A percentile compares a stretch with the other conserved stretches of the same genome.
Evolutionary conservation across 495 filamentous ascomycete species (phyloP).

Genomic region (Talaromyces borbonicus): DNA sequence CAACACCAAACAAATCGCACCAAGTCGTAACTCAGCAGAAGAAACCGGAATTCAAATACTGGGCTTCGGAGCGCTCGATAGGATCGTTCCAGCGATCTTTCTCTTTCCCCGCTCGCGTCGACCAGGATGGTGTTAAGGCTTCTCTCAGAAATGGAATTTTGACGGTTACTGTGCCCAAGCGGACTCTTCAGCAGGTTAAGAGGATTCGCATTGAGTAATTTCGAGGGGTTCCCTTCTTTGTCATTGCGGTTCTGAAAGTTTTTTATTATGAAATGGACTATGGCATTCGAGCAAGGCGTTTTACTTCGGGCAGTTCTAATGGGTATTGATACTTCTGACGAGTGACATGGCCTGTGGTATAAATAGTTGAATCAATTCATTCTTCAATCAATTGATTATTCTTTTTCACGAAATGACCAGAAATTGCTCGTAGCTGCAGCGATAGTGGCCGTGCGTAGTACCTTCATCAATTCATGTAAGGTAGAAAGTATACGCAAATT

Average conservation of each 20-base stretch:
- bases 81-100: constrained; percentile 76
- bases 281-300: too few species aligned
- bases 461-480: neutral
- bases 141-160: constrained; percentile 67
- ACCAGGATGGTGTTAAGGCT: constrained; percentile 70
- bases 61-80: constrained; percentile 69
- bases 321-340: too few species aligned
- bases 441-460: too few species aligned
- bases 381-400: too few species aligned
- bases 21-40: constrained; percentile 11
- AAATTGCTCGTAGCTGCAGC: too few species aligned
- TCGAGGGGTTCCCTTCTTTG: too few species aligned
- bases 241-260: too few species aligned
- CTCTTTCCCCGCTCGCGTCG: constrained; percentile 61
- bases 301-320: too few species aligned
- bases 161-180: constrained; percentile 67
- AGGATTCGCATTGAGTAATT: constrained; percentile 49
- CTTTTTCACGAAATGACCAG: too few species aligned
- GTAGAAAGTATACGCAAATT: neutral
- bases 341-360: too few species aligned
- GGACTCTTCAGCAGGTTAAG: constrained; percentile 39
- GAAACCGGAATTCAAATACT: constrained; percentile 55
- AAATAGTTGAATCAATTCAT: too few species aligned
- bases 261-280: too few species aligned
- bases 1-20: constrained; percentile 20